Evolutionary conservation across 768 basidiomycete genomes (phyloP), one percentile per base, ranked within the genome.

Genomic region (Mycena metata): DNA sequence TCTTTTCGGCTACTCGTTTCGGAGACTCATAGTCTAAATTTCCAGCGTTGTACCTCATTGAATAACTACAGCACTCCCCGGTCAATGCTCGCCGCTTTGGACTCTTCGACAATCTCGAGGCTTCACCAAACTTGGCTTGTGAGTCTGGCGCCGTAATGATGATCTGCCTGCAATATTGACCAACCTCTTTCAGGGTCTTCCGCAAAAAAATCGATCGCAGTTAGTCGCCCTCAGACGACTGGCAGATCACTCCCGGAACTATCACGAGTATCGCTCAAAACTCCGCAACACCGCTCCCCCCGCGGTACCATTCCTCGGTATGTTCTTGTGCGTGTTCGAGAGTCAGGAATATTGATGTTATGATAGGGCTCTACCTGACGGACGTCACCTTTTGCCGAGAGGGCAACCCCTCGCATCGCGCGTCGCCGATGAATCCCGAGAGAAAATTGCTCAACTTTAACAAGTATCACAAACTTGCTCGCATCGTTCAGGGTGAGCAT

Each of bases 381-480:
- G 96, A 96, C 78, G 86, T 98, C 66, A 98, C 96, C 8, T 99
- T 99, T 80, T 97, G 95, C 76, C 89, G 93, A 45, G 97, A 98
- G 75, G 97, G 97, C 21, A 98, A 98, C 77, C 92, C 94, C 17
- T 91, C 93, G 16, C 84, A 91, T 73, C 88, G 97, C 71, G 87
- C 90, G 17, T 94, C 96, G 7, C 93, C 96, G 0, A 78, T 88
- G 64, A 90, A 90, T 60, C 84, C 91, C 1, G 86, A 86, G 66
- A 91, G 94, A 79, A 93, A 90, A 73, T 81, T 99, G 43, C 85
- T 99, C 77, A 99, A 99, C 80, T 96, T 98, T 76, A 97, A 96
- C 79, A 97, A 98, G 79, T 99, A 98, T 74, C 92, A 93, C 75
- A 97, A 95, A 77, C 85, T 96, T 66, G 92, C 92, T 39, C 85